Base-by-base conservation (phyloP, 2,329 filamentous ascomycete species). In the Colletotrichum neosansevieriae region DNA sequence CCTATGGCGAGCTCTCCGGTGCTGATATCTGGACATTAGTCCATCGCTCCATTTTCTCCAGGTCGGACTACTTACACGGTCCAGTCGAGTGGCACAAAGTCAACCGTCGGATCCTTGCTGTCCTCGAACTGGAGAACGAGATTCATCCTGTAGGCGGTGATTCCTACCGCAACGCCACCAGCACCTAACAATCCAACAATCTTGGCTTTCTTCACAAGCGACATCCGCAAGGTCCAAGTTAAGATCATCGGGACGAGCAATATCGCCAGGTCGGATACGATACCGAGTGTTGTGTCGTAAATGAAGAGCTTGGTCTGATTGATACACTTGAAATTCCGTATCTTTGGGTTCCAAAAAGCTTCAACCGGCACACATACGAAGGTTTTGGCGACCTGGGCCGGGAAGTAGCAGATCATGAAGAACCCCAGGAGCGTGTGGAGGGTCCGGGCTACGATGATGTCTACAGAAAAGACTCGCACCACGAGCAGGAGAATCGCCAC, bases 221-320 rank as follows among this genome's bases (percentile, higher is more conserved):
- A 68, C 44, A 77, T 69, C 11, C 73, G 72, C 45, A 80, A 66
- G 2, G 66, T 72, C 74, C 74, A 78, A 3, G 74, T 75, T 63
- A 80, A 60, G 1, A 74, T 72, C 7, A 79, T 69, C 7, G 79
- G 79, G 2, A 81, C 63, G 17, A 78, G 10, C 44, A 80, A 71
- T 17, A 80, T 76, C 51, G 77, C 71, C 13, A 76, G 61, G 68
- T 80, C 78, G n/a, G 76, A 78, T 11, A 78, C 40, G 32, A 76
- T 73, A 32, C 74, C 76, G 13, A 79, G 62, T 13, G 74, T 69
- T 3, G 75, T 73, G 42, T 80, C 79, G 19, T 75, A 73, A 4
- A 76, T 70, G 63, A 80, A 81, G 9, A 81, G 58, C 32, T 73
- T 73, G 3, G 72, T 63, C 53, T 78, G 74, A 29, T 79, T 67